Percentiles rank a stretch among this genome's conserved stretches.
Conservation (phyloP, 2,329 filamentous ascomycete species). For the Diaporthe nobilis region DNA sequence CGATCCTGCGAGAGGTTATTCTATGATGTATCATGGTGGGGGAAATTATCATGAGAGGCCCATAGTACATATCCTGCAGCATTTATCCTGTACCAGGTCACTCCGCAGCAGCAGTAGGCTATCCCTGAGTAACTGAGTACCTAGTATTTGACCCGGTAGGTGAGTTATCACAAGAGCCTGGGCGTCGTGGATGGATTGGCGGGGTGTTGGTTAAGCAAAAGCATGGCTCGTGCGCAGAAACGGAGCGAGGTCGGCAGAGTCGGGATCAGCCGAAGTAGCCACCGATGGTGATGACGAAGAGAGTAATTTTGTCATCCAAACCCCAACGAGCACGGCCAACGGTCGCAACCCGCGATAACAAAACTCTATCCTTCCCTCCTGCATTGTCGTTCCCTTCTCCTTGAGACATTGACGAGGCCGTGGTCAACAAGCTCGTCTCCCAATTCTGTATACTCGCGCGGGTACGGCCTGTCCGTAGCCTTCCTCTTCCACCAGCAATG, state of each 20-base stretch:
- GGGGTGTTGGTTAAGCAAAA: neutral
- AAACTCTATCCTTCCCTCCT: neutral
- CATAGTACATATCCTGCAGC: neutral
- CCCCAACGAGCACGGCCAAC: constrained; percentile 7
- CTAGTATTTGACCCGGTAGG: too few species aligned
- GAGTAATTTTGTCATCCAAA: constrained; percentile 29
- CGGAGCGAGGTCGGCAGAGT: constrained; percentile 15
- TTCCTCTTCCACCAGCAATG: constrained; percentile 35
- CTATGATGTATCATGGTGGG: neutral
- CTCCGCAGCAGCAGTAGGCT: too few species aligned
- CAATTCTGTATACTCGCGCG: neutral
- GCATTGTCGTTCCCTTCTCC: neutral
- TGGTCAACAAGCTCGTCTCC: neutral
- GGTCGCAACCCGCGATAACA: neutral
- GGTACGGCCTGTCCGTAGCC: constrained; percentile 17
- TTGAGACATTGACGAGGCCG: neutral
- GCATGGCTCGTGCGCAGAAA: constrained; percentile 20
- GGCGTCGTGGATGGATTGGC: neutral
- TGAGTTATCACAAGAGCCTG: neutral
- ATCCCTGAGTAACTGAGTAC: too few species aligned
- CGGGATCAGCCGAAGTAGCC: constrained; percentile 25
- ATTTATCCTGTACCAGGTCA: neutral
- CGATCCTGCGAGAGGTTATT: neutral
- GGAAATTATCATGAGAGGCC: too few species aligned
- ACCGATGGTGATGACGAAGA: constrained; percentile 32